Conservation (phyloP, 768 basidiomycete species). For the Terana coerulea region DNA sequence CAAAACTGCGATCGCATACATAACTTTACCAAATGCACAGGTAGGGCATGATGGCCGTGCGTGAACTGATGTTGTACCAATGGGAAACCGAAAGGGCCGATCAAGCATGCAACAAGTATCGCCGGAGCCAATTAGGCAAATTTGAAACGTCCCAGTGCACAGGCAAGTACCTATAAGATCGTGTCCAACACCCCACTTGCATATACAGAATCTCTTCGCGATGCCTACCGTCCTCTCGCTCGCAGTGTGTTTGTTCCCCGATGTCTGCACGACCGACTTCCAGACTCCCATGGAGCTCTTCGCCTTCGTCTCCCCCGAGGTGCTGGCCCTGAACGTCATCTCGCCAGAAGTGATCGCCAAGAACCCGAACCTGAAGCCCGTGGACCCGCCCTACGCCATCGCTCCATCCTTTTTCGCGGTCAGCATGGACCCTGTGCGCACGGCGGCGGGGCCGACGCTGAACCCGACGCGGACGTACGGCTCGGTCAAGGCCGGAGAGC, state of each 20-base stretch:
- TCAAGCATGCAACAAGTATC: no score
- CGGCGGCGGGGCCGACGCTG: slow-evolving; percentile 15
- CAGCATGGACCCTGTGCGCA: slow-evolving; percentile 18
- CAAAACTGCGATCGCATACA: no score
- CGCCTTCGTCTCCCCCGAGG: slow-evolving; percentile 14
- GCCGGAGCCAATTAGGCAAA: no score
- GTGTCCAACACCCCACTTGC: background rate
- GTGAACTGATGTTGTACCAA: no score
- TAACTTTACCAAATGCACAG: no score
- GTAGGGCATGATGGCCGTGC: no score
- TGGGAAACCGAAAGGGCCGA: no score
- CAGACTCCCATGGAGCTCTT: slow-evolving; percentile 31
- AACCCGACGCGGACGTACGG: slow-evolving; percentile 12
- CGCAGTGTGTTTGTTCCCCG: slow-evolving; percentile 32
- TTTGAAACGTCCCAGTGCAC: no score
- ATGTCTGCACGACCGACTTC: slow-evolving; percentile 29
- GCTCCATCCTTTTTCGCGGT: slow-evolving; percentile 19
- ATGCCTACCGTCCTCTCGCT: slow-evolving; percentile 5
- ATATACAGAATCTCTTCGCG: no score
- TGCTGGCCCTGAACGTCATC: no score
- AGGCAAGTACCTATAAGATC: no score
- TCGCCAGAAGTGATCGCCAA: background rate
- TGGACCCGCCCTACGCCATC: slow-evolving; percentile 4
- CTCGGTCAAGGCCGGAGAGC: slow-evolving; percentile 7
- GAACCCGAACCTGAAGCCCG: background rate